Evolutionary conservation across 192 early-diverging fungal species (phyloP).

Genomic region (Blastocladiella britannica): DNA sequence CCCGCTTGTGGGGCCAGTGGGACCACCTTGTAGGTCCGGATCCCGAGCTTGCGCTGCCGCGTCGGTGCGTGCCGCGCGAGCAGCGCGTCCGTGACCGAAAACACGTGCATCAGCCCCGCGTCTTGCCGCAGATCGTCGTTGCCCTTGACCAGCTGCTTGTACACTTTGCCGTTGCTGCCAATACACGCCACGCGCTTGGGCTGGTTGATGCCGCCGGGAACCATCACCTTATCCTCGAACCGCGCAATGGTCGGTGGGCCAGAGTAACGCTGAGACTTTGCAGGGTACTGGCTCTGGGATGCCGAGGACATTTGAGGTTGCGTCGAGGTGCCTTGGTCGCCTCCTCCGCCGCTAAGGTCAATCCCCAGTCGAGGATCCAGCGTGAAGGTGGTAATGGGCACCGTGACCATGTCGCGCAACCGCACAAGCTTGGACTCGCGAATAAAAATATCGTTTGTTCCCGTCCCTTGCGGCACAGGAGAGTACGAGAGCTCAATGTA

Average conservation of each 20-base stretch:
- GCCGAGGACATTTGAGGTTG: no score
- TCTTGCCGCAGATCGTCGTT: conserved; percentile 61
- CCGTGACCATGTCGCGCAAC: no score
- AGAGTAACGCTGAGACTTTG: no score
- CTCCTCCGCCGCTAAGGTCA: no score
- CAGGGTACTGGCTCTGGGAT: no score
- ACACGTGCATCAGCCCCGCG: conserved; percentile 44
- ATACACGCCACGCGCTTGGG: background rate
- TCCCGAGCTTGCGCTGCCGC: conserved; percentile 17
- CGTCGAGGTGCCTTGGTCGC: no score
- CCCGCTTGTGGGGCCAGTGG: conserved; percentile 28
- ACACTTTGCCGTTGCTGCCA: background rate
- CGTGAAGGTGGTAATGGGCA: no score
- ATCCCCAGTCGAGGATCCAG: no score
- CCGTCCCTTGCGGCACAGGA: background rate
- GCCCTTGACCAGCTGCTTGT: conserved; percentile 18
- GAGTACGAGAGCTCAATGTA: background rate
- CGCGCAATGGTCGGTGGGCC: no score
- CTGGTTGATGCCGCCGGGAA: background rate
- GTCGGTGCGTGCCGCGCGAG: conserved; percentile 24
- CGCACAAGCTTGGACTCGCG: conserved; percentile 1
- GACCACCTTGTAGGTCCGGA: conserved; percentile 35
- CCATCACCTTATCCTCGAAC: background rate
- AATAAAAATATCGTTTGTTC: background rate
- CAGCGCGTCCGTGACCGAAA: conserved; percentile 37